A percentile compares a stretch with the other conserved stretches of the same genome.
Evolutionary conservation across 345 rosid genomes (phyloP).

Genomic region (Hibiscus mutabilis): DNA sequence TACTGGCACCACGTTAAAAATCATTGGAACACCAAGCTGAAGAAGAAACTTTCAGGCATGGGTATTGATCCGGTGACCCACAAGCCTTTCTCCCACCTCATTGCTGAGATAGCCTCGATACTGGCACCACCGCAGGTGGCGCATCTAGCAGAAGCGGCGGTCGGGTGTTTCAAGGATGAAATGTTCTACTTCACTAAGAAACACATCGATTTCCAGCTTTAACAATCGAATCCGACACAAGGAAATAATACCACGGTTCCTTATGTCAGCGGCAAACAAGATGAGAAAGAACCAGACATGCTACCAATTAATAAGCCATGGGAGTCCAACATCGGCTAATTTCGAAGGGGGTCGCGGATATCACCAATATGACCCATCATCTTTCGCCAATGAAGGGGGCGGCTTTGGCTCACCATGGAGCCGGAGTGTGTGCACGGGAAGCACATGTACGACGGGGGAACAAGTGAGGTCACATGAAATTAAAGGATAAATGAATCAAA

Average conservation of each 20-base stretch:
- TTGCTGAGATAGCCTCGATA: slow-evolving; percentile 93
- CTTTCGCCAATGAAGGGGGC: slow-evolving; percentile 38
- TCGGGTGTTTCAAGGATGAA: slow-evolving; percentile 96
- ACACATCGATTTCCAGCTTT: slow-evolving; percentile 67
- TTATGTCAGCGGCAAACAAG: slow-evolving; percentile 26
- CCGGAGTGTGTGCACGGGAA: slow-evolving; percentile 45
- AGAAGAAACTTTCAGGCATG: slow-evolving; percentile 91
- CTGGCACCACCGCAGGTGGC: slow-evolving; percentile 88
- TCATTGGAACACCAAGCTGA: slow-evolving; percentile 91
- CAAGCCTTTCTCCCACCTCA: slow-evolving; percentile 91
- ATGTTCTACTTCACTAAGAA: slow-evolving; percentile 94
- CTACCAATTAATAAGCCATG: slow-evolving; percentile 35
- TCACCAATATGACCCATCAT: slow-evolving; percentile 37
- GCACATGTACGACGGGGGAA: slow-evolving; percentile 42
- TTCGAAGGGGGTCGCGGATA: slow-evolving; percentile 19
- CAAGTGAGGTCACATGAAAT: slow-evolving; percentile 29
- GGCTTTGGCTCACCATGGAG: slow-evolving; percentile 45
- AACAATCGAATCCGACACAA: slow-evolving; percentile 29
- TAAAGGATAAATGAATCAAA: too few species aligned
- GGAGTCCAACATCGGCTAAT: slow-evolving; percentile 24
- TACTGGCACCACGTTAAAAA: slow-evolving; percentile 88
- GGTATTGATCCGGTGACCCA: slow-evolving; percentile 92
- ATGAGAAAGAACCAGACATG: slow-evolving; percentile 35
- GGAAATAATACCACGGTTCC: slow-evolving; percentile 28
- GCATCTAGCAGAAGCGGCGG: slow-evolving; percentile 91